Conservation (phyloP, 345 rosid species). For the Odontarrhena argentea region DNA sequence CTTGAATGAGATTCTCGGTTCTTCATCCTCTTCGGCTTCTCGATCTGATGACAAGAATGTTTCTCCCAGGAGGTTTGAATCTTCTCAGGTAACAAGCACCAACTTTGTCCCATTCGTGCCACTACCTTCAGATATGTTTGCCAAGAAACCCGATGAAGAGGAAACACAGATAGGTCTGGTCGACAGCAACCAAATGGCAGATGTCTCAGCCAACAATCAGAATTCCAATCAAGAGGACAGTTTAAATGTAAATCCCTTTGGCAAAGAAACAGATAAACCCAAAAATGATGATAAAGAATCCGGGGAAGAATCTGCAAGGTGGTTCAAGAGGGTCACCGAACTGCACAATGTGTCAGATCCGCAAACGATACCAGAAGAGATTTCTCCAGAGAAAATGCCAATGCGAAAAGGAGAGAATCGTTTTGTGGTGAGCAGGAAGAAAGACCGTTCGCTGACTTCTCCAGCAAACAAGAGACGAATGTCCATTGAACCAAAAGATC, state of each 20-base stretch:
- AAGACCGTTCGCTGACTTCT: constrained; percentile 75
- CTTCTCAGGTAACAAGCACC: constrained; percentile 45
- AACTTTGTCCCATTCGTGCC: constrained; percentile 75
- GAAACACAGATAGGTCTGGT: constrained; percentile 36
- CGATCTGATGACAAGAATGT: constrained; percentile 17
- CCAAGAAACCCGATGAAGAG: constrained; percentile 53
- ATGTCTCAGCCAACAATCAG: constrained; percentile 19
- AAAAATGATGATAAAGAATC: constrained; percentile 52
- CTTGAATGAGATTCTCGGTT: constrained; percentile 54
- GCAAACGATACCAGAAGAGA: constrained; percentile 53
- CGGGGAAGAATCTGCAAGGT: constrained; percentile 60
- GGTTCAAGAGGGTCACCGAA: constrained; percentile 71
- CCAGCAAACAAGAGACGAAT: constrained; percentile 64
- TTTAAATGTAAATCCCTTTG: constrained; percentile 27
- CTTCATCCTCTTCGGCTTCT: constrained; percentile 42
- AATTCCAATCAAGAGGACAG: constrained; percentile 29
- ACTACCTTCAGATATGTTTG: constrained; percentile 75
- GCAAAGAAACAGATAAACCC: constrained; percentile 41
- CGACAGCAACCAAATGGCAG: constrained; percentile 23
- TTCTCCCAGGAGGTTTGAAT: constrained; percentile 40
- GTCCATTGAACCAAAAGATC: constrained; percentile 58
- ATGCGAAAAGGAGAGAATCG: constrained; percentile 75
- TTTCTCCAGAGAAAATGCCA: constrained; percentile 75
- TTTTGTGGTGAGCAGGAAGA: constrained; percentile 79
- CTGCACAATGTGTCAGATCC: constrained; percentile 58